phyloP scores from a whole-genome alignment of 768 basidiomycete genomes.

The Ramaria rubella region DNA sequence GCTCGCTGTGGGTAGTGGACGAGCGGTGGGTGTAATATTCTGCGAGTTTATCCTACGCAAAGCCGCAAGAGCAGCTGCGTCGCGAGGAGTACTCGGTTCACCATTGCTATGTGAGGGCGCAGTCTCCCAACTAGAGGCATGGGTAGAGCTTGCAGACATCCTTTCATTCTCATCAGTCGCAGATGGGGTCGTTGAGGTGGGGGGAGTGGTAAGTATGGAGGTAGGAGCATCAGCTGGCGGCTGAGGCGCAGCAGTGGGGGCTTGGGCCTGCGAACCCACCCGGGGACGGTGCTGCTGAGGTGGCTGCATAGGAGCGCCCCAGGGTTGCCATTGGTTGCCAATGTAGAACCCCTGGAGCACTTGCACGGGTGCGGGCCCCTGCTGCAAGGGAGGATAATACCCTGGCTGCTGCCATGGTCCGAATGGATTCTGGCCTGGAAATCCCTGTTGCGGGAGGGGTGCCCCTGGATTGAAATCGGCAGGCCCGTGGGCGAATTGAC shows the following conservation, averaged over 20 bases:
- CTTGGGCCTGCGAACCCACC: constrained; percentile 4
- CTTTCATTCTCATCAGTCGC: too few species aligned
- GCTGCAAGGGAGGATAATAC: constrained; percentile 10
- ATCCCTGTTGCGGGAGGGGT: neutral
- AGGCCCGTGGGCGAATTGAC: constrained; percentile 24
- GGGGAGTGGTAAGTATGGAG: too few species aligned
- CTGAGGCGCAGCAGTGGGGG: constrained; percentile 27
- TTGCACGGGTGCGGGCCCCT: constrained; percentile 8
- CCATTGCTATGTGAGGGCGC: too few species aligned
- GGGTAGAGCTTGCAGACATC: too few species aligned
- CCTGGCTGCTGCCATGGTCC: constrained; percentile 26
- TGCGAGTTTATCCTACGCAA: constrained; percentile 39
- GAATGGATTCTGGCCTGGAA: constrained; percentile 23
- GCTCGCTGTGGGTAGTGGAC: neutral
- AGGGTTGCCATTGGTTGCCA: constrained; percentile 17
- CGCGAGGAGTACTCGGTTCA: constrained; percentile 36
- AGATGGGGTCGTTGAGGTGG: too few species aligned
- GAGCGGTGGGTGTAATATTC: neutral
- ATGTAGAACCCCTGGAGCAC: constrained; percentile 18
- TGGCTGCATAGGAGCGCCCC: constrained; percentile 27
- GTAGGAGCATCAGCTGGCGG: constrained; percentile 14
- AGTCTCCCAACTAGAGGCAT: too few species aligned
- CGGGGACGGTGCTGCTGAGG: constrained; percentile 24
- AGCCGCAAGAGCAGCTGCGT: constrained; percentile 65
- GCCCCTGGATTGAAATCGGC: constrained; percentile 15